These are phyloP conservation scores for Erodium trifolium DNA, from an alignment of 441 rosid genomes.

Conservation along the genomic window DNA sequence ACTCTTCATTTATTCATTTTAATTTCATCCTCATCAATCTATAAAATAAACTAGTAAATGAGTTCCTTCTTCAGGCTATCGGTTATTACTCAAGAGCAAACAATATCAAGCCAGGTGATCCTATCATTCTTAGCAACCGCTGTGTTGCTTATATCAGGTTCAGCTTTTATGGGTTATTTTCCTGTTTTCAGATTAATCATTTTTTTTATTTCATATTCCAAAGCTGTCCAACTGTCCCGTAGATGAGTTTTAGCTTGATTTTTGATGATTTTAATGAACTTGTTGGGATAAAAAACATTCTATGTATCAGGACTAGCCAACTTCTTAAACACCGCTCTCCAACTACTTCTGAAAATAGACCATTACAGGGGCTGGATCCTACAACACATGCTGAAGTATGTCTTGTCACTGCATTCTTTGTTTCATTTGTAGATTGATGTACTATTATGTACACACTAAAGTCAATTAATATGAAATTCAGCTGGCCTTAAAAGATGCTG, in stretches of 20 bases:
- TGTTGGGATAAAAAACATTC: conserved; percentile 16
- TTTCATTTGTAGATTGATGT: not conserved
- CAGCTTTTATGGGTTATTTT: conserved; percentile 4
- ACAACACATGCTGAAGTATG: conserved; percentile 85
- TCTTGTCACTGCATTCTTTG: conserved; percentile 16
- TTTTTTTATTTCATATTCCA: not conserved
- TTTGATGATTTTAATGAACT: conserved; percentile 7
- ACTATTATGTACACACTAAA: conserved; percentile 15
- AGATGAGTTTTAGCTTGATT: not conserved
- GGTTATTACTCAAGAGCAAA: conserved; percentile 69
- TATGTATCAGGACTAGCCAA: conserved; percentile 56
- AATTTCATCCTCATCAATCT: conserved; percentile 6
- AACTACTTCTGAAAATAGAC: conserved; percentile 59
- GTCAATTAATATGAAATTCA: conserved; percentile 27
- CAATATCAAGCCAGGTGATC: conserved; percentile 61
- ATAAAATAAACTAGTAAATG: conserved; percentile 16
- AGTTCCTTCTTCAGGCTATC: conserved; percentile 47
- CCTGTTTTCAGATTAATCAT: conserved; percentile 8
- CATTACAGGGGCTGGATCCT: conserved; percentile 83
- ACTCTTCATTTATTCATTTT: conserved; percentile 8
- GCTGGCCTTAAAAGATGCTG: conserved; percentile 97
- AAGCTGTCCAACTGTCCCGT: not conserved
- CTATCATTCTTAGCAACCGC: conserved; percentile 72
- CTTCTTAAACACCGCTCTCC: conserved; percentile 64
- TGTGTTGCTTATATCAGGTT: conserved; percentile 80